Percentiles rank a stretch among this genome's conserved stretches.
Conservation (phyloP, 2,329 filamentous ascomycete species). For the Pseudogymnoascus sp. region DNA sequence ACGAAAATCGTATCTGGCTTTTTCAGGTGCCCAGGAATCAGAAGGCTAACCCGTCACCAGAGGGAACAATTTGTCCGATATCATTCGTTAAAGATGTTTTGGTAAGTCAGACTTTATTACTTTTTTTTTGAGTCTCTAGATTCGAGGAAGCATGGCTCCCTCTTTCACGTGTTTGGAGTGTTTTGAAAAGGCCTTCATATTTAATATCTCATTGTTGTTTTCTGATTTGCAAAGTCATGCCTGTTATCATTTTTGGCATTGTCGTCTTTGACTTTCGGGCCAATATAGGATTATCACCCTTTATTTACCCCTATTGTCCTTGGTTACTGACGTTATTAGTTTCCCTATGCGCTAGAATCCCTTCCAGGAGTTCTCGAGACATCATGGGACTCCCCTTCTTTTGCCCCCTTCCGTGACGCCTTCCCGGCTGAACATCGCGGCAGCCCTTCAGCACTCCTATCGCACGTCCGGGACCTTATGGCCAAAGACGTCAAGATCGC, state of each 20-base stretch:
- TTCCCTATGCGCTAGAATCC: conserved; percentile 64
- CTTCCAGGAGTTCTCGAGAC: conserved; percentile 55
- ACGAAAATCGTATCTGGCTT: conserved; percentile 14
- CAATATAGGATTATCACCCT: background rate
- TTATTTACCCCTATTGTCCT: background rate
- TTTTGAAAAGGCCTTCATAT: background rate
- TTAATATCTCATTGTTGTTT: background rate
- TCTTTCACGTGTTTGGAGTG: background rate
- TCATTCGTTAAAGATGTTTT: conserved; percentile 77
- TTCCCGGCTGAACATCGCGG: conserved; percentile 59
- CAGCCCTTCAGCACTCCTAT: conserved; percentile 51
- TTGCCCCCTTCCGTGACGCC: conserved; percentile 59
- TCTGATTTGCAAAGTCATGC: background rate
- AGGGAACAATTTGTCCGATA: conserved; percentile 76
- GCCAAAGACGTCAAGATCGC: conserved; percentile 64
- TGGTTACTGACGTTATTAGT: conserved; percentile 39
- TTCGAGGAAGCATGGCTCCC: background rate
- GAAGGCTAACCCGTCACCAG: conserved; percentile 34
- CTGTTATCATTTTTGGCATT: background rate
- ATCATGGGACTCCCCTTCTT: conserved; percentile 58
- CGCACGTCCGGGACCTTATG: conserved; percentile 64
- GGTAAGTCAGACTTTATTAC: conserved; percentile 44
- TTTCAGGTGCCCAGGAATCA: background rate
- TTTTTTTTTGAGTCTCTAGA: conserved; percentile 17
- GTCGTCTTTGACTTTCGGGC: background rate